Evolutionary conservation across 768 basidiomycete genomes (phyloP), one percentile per base, ranked within the genome.

Genomic region (Amanita phalloides): DNA sequence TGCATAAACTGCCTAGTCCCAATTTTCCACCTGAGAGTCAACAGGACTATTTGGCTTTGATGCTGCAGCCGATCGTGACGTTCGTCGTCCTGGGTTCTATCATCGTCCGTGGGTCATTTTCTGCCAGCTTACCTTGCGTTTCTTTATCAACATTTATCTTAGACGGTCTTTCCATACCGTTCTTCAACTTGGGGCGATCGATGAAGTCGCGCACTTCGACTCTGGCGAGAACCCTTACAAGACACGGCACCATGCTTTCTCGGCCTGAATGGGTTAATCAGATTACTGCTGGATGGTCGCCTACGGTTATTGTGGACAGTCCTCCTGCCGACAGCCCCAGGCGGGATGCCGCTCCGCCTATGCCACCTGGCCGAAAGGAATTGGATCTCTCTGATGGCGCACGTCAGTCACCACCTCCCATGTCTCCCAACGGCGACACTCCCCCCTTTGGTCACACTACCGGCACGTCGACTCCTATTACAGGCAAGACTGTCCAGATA

Each of bases 21-120:
- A 63, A 69, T 2, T 62, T 68, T 49, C 86, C 89, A 0, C 86
- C 89, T 0, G 66, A 71, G 49, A 76, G 74, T 39, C 83, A 88
- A 58, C 71, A 80, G 44, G 90, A 96, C 56, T 57, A 84, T 13
- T 74, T 97, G n/a, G 78, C 84, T 0, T 75, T 78, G 4, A 73
- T 70, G 6, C 72, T 96, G 10, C 81, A 90, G 57, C 88, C 91
- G 1, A 84, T 97, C 45, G 88, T 93, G 0, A 74, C 87, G 6
- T 97, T 96, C 63, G 68, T 95, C 42, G 91, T 97, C 2, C 71
- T 97, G 1, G 75, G 80, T 4, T 96, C 92, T 2, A 91, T 96
- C 59, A 68, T 95, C 58, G 76, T 82, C 49, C 90, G 88, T 89
- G 84, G 53, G 23, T 35, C 25, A 23, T 54, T 36, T 26, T 9